Percentiles rank a stretch among this genome's conserved stretches.
These are phyloP conservation scores for Bipolaris oryzae DNA, from an alignment of 2,329 filamentous ascomycete genomes.

Conservation along the genomic window DNA sequence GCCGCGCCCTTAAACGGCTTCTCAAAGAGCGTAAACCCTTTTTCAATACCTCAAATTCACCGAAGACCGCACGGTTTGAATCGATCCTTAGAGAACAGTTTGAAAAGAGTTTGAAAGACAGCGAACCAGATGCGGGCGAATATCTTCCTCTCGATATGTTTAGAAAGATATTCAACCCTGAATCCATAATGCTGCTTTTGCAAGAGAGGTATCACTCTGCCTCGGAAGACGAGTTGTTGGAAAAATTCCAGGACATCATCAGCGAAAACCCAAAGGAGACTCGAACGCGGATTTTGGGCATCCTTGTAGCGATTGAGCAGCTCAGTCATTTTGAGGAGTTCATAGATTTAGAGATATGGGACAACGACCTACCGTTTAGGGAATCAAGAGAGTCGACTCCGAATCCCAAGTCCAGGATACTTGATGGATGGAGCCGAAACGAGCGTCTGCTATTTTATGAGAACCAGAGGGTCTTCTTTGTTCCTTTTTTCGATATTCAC, in stretches of 20 bases:
- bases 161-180: neutral
- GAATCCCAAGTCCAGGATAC: neutral
- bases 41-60: neutral
- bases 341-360: neutral
- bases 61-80: neutral
- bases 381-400: neutral
- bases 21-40: neutral
- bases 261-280: neutral
- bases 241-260: neutral
- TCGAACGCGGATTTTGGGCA: neutral
- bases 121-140: neutral
- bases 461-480: neutral
- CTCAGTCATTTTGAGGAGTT: neutral
- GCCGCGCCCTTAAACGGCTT: neutral
- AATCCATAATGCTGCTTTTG: neutral
- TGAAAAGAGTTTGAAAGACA: neutral
- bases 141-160: neutral
- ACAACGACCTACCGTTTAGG: neutral
- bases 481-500: neutral
- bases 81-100: neutral
- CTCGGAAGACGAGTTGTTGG: neutral
- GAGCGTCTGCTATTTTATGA: neutral
- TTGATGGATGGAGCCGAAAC: neutral
- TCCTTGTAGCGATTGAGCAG: neutral
- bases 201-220: neutral